Conservation (phyloP, 78 protist species). For the Paulinella micropora region DNA sequence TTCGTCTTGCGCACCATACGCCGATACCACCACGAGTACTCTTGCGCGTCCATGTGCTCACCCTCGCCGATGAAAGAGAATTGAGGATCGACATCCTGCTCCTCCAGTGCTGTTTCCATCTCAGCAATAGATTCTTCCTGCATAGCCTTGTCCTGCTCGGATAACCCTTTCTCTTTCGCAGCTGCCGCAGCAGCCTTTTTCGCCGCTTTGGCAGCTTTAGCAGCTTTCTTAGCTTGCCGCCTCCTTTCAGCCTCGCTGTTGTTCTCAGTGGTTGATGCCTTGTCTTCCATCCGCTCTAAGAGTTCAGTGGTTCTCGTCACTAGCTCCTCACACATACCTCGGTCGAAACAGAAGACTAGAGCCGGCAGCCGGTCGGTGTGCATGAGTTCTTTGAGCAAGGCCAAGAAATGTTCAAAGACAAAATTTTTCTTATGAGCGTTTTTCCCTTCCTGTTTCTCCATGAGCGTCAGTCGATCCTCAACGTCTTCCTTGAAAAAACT, state of each 20-base stretch:
- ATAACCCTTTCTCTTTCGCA: not conserved
- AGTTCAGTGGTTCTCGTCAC: not conserved
- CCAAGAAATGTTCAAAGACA: not conserved
- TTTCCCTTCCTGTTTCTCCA: no score
- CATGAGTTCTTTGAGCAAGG: not conserved
- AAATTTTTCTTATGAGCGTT: not conserved
- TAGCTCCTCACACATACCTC: not conserved
- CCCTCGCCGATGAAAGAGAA: not conserved
- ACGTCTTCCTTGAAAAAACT: not conserved
- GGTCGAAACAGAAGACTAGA: constrained; percentile 14
- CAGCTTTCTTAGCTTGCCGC: not conserved
- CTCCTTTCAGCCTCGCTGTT: no score
- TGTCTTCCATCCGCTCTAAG: constrained; percentile 15
- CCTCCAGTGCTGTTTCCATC: not conserved
- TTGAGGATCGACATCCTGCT: not conserved
- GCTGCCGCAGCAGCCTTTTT: not conserved
- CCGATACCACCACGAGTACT: not conserved
- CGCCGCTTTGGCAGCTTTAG: no score
- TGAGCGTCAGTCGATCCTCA: no score
- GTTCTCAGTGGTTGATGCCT: no score
- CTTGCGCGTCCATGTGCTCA: not conserved
- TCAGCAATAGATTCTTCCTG: no score
- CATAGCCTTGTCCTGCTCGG: not conserved
- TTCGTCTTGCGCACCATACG: not conserved
- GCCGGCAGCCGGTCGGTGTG: constrained; percentile 8